Base-by-base conservation (phyloP, 1,284 basidiomycete species). In the Cutaneotrichosporon curvatum region DNA sequence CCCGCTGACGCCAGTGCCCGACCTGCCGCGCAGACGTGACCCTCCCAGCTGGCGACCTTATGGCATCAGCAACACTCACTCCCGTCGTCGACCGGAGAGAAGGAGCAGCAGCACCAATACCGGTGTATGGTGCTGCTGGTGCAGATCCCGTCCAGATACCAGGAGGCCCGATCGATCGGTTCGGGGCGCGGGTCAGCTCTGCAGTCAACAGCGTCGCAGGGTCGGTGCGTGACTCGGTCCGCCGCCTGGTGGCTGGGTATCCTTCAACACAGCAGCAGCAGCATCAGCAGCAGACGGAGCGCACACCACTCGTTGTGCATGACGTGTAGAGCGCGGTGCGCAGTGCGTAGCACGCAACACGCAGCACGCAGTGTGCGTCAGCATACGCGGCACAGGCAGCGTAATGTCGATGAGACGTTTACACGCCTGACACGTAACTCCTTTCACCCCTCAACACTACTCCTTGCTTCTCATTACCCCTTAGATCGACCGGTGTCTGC, bases 1-100 rank as follows among this genome's bases (percentile, higher is more conserved):
- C n/a, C n/a, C 21, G 31, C 36, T 47, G 42, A 50, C 43, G 9
- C 43, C 55, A 91, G 87, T 91, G 87, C 59, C 87, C 87, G 14
- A 78, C 89, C 1, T 90, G 87, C 74, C 86, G 89, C 67, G 82
- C 85, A 36, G 87, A 90, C 62, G 87, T 90, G 32, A 89, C 87
- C 2, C 77, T 81, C 46, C 81, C 84, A 7, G 43, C 58, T 6
- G 33, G 37, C 11, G 50, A 52, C 43, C 45, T 56, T n/a, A 49
- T 50, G 32, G 37, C 33, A 4, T 56, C 54, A 16, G 33, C 48
- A 19, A 51, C 47, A 4, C 48, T 56, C 16, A 56, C 54, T 14
- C 54, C 54, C 9, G 50, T 56, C 3, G 54, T 54, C 3, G 48
- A 47, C 12, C 22, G 46, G 22, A 38, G 43, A 2, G 41, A 23